These are phyloP conservation scores for Globisporangium nunn DNA, from an alignment of 352 stramenopile genomes.

Conservation along the genomic window DNA sequence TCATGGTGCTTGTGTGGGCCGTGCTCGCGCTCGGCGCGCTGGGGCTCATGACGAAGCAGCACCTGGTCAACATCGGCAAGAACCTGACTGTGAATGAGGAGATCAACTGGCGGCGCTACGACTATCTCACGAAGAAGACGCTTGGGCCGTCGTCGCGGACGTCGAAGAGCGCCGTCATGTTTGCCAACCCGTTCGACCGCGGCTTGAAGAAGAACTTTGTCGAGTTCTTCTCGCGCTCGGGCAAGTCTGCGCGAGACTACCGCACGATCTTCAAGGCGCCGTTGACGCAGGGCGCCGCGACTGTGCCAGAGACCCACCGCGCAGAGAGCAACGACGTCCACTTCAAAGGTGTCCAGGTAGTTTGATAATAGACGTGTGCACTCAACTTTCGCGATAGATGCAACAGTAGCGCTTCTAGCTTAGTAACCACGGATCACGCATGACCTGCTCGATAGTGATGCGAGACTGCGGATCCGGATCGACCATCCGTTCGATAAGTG, in stretches of 20 bases:
- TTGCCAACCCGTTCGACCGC: conserved; percentile 34
- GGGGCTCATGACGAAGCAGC: conserved; percentile 55
- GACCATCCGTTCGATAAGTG: conserved; percentile 38
- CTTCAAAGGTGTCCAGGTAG: conserved; percentile 5
- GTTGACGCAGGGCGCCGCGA: conserved; percentile 3
- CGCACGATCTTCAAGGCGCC: conserved; percentile 27
- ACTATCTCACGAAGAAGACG: conserved; percentile 38
- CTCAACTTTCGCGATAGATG: neutral
- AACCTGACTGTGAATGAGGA: conserved; percentile 81
- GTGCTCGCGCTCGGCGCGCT: conserved; percentile 39
- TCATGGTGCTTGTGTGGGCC: conserved; percentile 59
- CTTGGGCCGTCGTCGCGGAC: no score
- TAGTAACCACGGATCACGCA: conserved; percentile 18
- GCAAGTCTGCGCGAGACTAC: conserved; percentile 30
- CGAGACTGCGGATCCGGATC: conserved; percentile 22
- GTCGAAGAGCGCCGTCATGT: no score
- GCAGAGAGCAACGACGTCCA: conserved; percentile 12
- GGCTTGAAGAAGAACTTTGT: conserved; percentile 30
- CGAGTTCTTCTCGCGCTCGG: conserved; percentile 42
- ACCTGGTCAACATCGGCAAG: conserved; percentile 50
- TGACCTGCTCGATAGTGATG: conserved; percentile 27
- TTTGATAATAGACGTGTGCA: conserved; percentile 7
- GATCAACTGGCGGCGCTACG: conserved; percentile 78
- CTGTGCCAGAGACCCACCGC: conserved; percentile 13
- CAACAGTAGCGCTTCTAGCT: neutral